Evolutionary conservation across 1,284 basidiomycete genomes (phyloP).

Genomic region (Xanthoconium separans): DNA sequence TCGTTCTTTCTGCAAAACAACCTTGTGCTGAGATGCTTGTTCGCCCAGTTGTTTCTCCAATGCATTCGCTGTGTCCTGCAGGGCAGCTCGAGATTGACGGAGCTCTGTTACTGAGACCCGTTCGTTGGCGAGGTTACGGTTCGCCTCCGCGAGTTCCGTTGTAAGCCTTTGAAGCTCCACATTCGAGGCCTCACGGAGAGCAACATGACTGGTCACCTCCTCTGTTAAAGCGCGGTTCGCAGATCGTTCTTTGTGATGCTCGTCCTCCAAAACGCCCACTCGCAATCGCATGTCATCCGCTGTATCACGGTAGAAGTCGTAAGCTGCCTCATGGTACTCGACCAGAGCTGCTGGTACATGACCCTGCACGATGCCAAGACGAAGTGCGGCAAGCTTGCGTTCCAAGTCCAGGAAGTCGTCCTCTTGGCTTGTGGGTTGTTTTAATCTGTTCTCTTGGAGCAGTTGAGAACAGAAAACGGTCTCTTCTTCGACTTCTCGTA

Average conservation of each 20-base stretch:
- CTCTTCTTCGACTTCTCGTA: constrained; percentile 46
- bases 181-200: constrained; percentile 39
- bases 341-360: constrained; percentile 15
- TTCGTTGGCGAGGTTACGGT: constrained; percentile 26
- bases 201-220: constrained; percentile 39
- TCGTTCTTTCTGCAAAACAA: constrained; percentile 49
- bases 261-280: constrained; percentile 29
- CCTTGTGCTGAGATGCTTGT: constrained; percentile 31
- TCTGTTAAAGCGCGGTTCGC: constrained; percentile 37
- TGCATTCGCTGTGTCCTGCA: constrained; percentile 28
- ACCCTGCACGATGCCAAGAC: constrained; percentile 16
- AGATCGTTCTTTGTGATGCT: constrained; percentile 30
- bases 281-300: constrained; percentile 35
- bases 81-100: constrained; percentile 26
- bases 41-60: constrained; percentile 28
- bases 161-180: constrained; percentile 40
- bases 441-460: constrained; percentile 15
- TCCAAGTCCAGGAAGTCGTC: constrained; percentile 10
- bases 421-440: neutral
- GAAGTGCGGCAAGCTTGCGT: constrained; percentile 18
- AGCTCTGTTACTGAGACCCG: constrained; percentile 18
- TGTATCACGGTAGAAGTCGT: constrained; percentile 36
- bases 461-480: constrained; percentile 33
- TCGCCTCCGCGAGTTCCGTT: constrained; percentile 34
- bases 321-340: constrained; percentile 19